Evolutionary conservation across 2,329 filamentous ascomycete genomes (phyloP).

Genomic region (Dichotomopilus funicola): DNA sequence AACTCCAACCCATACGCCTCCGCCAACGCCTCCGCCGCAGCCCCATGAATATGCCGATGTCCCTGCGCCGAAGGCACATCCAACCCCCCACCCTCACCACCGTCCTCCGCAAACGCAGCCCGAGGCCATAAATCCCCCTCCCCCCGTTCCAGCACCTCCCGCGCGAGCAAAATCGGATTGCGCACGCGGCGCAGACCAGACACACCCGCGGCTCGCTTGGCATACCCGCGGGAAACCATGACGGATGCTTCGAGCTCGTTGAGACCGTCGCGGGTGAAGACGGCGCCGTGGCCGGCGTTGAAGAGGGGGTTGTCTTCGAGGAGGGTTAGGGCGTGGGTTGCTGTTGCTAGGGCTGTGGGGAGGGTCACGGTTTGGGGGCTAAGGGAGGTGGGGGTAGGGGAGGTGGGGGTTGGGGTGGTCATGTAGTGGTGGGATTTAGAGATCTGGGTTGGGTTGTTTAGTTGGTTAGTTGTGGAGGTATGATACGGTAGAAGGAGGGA

Average conservation of each 20-base stretch:
- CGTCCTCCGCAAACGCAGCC: not conserved
- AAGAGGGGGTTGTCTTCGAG: conserved; percentile 78
- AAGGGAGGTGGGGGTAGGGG: not conserved
- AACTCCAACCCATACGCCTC: conserved; percentile 61
- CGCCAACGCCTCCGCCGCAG: conserved; percentile 63
- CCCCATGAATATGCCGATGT: conserved; percentile 64
- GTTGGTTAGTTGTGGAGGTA: not conserved
- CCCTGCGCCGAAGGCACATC: conserved; percentile 54
- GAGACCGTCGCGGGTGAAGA: conserved; percentile 75
- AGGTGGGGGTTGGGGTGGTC: conserved; percentile 25
- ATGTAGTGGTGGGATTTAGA: conserved; percentile 42
- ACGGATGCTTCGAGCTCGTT: conserved; percentile 83
- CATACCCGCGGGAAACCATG: conserved; percentile 68
- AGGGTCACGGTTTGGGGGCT: not conserved
- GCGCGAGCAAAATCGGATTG: conserved; percentile 71
- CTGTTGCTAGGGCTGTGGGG: conserved; percentile 63
- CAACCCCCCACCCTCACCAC: conserved; percentile 16
- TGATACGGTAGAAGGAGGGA: not conserved
- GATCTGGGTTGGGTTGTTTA: conserved; percentile 30
- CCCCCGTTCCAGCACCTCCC: conserved; percentile 61
- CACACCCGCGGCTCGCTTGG: conserved; percentile 72
- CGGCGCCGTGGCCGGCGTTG: conserved; percentile 77
- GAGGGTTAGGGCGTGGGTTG: conserved; percentile 65
- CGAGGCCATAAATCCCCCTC: conserved; percentile 45
- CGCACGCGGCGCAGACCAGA: conserved; percentile 67